These are phyloP conservation scores for Gypsophila paniculata DNA, from an alignment of 179 eudicot species.

Conservation along the genomic window DNA sequence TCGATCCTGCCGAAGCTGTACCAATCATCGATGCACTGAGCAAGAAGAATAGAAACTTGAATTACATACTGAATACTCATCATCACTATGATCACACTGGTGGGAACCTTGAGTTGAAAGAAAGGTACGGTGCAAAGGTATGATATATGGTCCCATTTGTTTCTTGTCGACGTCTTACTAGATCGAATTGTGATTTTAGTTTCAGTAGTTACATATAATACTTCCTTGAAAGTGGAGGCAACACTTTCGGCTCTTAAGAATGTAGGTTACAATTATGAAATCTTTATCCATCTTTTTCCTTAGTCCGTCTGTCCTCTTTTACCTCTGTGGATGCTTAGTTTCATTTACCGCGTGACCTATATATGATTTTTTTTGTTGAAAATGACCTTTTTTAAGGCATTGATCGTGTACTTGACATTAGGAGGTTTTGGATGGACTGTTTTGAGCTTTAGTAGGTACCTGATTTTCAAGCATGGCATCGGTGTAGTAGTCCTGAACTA, in stretches of 20 bases:
- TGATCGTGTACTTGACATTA: too few species aligned
- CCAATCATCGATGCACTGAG: conserved; percentile 69
- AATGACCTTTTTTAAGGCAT: not conserved
- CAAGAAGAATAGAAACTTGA: conserved; percentile 59
- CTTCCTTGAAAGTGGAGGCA: not conserved
- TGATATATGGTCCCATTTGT: conserved; percentile 21
- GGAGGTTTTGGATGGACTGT: too few species aligned
- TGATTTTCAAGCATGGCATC: too few species aligned
- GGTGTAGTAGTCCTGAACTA: too few species aligned
- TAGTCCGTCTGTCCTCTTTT: not conserved
- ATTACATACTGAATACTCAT: conserved; percentile 82
- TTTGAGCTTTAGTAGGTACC: too few species aligned
- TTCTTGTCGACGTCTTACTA: not conserved
- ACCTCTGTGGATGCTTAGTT: not conserved
- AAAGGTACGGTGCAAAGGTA: conserved; percentile 93
- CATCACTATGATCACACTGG: conserved; percentile 95
- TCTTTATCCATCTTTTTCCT: not conserved
- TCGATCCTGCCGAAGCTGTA: conserved; percentile 84
- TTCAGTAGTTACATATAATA: not conserved
- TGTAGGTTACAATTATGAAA: not conserved
- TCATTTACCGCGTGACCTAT: not conserved
- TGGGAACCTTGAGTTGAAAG: conserved; percentile 80
- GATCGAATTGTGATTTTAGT: not conserved
- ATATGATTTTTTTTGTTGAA: not conserved
- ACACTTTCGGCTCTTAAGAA: not conserved